phyloP scores from a whole-genome alignment of 1,284 basidiomycete species.

The Calocybe gambosa region DNA sequence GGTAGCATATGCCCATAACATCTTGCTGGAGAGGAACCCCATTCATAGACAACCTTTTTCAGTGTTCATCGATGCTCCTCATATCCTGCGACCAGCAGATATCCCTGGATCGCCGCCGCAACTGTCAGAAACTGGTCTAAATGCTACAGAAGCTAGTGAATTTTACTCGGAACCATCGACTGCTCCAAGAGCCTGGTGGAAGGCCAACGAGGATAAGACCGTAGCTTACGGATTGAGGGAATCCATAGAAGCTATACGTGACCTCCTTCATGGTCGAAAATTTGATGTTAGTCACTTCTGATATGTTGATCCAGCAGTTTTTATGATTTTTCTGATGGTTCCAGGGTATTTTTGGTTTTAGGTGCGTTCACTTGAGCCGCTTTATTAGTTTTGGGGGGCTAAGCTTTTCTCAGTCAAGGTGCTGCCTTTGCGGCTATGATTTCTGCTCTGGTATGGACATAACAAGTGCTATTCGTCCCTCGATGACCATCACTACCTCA shows the following conservation, averaged over 20 bases:
- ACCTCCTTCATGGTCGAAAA: slow-evolving; percentile 41
- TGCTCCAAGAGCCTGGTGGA: slow-evolving; percentile 81
- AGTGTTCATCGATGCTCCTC: slow-evolving; percentile 82
- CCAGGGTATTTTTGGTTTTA: slow-evolving; percentile 82
- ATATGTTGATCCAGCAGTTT: background rate
- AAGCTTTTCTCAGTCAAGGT: slow-evolving; percentile 54
- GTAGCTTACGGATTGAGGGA: slow-evolving; percentile 57
- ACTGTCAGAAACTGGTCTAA: slow-evolving; percentile 28
- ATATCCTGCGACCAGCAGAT: slow-evolving; percentile 69
- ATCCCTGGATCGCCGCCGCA: slow-evolving; percentile 36
- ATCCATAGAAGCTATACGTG: slow-evolving; percentile 38
- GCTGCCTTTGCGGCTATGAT: slow-evolving; percentile 75
- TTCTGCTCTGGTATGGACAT: slow-evolving; percentile 53
- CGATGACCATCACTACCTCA: slow-evolving; percentile 10
- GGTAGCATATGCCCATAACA: slow-evolving; percentile 40
- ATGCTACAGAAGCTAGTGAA: slow-evolving; percentile 47
- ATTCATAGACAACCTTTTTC: too few relatives aligned
- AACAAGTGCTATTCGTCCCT: background rate
- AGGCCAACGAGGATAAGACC: slow-evolving; percentile 45
- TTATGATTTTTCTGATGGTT: background rate
- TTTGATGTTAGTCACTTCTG: slow-evolving; percentile 48
- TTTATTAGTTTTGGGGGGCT: background rate
- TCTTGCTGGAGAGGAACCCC: too few relatives aligned
- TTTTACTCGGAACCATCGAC: slow-evolving; percentile 52
- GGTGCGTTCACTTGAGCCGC: slow-evolving; percentile 35